phyloP scores from a whole-genome alignment of 2,329 filamentous ascomycete genomes.

The Fusarium fujikuroi region DNA sequence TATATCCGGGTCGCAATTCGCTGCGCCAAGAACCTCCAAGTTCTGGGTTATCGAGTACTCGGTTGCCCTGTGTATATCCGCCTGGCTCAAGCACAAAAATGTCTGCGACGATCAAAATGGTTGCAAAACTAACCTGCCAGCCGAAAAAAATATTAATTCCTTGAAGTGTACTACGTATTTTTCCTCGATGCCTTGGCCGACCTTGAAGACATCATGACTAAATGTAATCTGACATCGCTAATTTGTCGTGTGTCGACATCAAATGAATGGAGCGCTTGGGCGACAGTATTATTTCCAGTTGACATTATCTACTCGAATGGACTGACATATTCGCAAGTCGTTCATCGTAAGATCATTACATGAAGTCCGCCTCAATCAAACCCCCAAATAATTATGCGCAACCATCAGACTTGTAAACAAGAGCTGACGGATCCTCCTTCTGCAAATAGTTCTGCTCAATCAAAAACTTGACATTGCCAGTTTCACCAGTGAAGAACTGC shows the following conservation, averaged over 20 bases:
- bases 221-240: too few relatives aligned
- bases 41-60: not conserved
- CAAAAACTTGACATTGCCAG: conserved; percentile 35
- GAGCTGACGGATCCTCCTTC: conserved; percentile 25
- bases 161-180: too few relatives aligned
- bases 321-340: not conserved
- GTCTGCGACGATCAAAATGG: not conserved
- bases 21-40: not conserved
- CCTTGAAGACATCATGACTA: not conserved
- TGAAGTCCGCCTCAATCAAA: too few relatives aligned
- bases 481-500: conserved; percentile 47
- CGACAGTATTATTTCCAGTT: not conserved
- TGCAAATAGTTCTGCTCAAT: conserved; percentile 33
- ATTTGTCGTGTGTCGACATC: not conserved
- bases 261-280: not conserved
- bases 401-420: conserved; percentile 21
- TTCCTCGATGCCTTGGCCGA: not conserved
- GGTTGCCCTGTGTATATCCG: not conserved
- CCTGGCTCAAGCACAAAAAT: not conserved
- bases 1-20: not conserved
- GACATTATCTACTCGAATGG: not conserved
- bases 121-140: not conserved
- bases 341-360: not conserved
- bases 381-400: conserved; percentile 10
- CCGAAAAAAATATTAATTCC: not conserved